Base-by-base conservation (phyloP, 2,329 filamentous ascomycete species). In the Diplodia mutila region DNA sequence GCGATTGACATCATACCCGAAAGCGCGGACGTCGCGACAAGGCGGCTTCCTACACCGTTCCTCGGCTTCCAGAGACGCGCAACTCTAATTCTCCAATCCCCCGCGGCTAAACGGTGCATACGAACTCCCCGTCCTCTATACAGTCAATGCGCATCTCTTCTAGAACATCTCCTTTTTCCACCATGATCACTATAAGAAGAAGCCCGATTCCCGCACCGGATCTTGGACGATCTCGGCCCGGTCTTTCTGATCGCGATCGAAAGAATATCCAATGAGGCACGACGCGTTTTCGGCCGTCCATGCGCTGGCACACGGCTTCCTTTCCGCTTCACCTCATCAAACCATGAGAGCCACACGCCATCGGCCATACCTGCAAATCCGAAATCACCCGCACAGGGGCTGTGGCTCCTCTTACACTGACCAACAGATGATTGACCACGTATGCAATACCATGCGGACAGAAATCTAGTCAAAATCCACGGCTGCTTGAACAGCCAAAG, bases 131-230 rank as follows among this genome's bases (percentile, higher is more conserved):
- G 34, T 59, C 14, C 34, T 42, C 37, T 11, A 3, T 59, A 37
- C 52, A 55, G 54, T 59, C 54, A 37, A 46, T 59, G 54, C 54
- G 21, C 29, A 18, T 46, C 37, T n/a, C 53, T 59, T 59, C 54
- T 59, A 59, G 54, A 59, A 59, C 54, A 59, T 5, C 21, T 59
- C 54, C 7, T 42, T 46, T 46, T 27, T 25, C 16, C 16, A 25
- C 54, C 34, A 4, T 11, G 18, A n/a, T 55, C 52, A 5, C 29
- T 34, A 37, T 57, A 57, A 23, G 34, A 57, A 23, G 32, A 14
- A 16, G 9, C n/a, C 53, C 53, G 53, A 57, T 57, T 25, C 53
- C 32, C 32, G 23, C 14, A 39, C 21, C 52, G 29, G 7, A 55
- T 21, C 52, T 55, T 14, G 18, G 11, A 46, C 39, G 6, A n/a